A percentile compares a stretch with the other conserved stretches of the same genome.
These are phyloP conservation scores for Allium sativum DNA, from an alignment of 106 monocot species.

Conservation along the genomic window DNA sequence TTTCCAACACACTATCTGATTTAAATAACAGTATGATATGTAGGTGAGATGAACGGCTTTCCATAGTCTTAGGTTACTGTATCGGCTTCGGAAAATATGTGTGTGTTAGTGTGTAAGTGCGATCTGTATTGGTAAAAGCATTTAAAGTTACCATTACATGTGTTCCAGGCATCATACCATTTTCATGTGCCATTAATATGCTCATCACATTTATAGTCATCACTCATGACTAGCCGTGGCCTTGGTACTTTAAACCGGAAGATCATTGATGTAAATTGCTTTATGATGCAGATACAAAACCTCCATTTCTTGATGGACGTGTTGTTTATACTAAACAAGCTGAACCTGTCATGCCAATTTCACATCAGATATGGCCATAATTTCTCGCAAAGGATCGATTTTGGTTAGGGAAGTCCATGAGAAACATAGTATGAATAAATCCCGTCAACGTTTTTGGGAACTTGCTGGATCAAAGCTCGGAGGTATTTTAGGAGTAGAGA, in stretches of 20 bases:
- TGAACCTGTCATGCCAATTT: slow-evolving; percentile 90
- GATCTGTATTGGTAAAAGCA: no score
- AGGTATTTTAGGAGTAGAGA: slow-evolving; percentile 86
- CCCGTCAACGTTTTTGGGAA: slow-evolving; percentile 97
- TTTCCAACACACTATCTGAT: no score
- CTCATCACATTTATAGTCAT: not conserved
- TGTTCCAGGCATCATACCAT: no score
- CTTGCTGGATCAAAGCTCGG: slow-evolving; percentile 96
- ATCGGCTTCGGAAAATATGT: no score
- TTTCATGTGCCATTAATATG: no score
- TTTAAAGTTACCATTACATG: no score
- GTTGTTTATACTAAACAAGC: slow-evolving; percentile 92
- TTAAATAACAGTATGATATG: no score
- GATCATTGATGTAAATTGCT: not conserved
- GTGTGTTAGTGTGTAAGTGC: no score
- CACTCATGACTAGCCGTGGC: not conserved
- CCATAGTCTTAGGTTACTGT: no score
- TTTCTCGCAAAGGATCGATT: slow-evolving; percentile 87
- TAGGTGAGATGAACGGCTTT: no score
- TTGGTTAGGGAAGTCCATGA: slow-evolving; percentile 93
- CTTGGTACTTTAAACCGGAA: not conserved
- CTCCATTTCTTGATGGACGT: slow-evolving; percentile 93
- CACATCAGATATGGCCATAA: slow-evolving; percentile 98
- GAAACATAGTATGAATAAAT: slow-evolving; percentile 97
- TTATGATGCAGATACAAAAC: slow-evolving; percentile 73